Conservation (phyloP, 2,329 filamentous ascomycete genomes). For the Fusarium metavorans region DNA sequence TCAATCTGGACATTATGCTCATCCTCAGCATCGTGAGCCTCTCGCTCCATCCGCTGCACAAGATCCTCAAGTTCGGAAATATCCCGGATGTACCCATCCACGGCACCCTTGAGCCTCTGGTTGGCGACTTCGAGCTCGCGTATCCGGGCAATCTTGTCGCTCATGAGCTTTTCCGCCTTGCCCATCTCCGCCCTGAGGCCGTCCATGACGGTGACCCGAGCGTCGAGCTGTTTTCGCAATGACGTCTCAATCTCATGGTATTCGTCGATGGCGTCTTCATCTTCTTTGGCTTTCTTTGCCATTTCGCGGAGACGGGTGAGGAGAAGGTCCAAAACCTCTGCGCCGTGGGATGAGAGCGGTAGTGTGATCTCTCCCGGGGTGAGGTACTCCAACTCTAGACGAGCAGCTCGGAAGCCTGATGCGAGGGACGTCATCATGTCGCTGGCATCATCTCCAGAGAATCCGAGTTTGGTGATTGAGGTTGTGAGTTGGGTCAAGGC, state of each 20-base stretch:
- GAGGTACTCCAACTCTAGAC: constrained; percentile 72
- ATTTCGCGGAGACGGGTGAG: constrained; percentile 63
- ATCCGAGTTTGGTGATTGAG: constrained; percentile 63
- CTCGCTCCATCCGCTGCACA: constrained; percentile 61
- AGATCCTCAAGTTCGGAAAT: constrained; percentile 65
- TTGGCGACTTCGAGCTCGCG: constrained; percentile 63
- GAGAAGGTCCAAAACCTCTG: constrained; percentile 67
- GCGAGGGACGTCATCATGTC: constrained; percentile 63
- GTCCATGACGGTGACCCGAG: constrained; percentile 65
- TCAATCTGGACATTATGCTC: constrained; percentile 51
- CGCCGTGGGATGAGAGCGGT: constrained; percentile 64
- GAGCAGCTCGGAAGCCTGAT: constrained; percentile 65
- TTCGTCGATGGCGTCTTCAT: constrained; percentile 69
- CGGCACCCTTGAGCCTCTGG: constrained; percentile 62
- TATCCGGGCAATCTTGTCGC: constrained; percentile 55
- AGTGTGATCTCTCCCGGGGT: constrained; percentile 69
- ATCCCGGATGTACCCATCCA: constrained; percentile 66
- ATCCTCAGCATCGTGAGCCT: constrained; percentile 47
- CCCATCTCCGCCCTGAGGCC: constrained; percentile 57
- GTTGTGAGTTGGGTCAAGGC: constrained; percentile 59
- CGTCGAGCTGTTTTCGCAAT: constrained; percentile 67
- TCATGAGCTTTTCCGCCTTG: constrained; percentile 49
- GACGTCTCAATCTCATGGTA: constrained; percentile 68
- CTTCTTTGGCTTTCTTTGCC: constrained; percentile 58
- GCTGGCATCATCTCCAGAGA: constrained; percentile 59